Percentiles rank a stretch among this genome's conserved stretches.
Evolutionary conservation across 1,139 yeast genomes (phyloP).

Genomic region (Candida glucosophila): DNA sequence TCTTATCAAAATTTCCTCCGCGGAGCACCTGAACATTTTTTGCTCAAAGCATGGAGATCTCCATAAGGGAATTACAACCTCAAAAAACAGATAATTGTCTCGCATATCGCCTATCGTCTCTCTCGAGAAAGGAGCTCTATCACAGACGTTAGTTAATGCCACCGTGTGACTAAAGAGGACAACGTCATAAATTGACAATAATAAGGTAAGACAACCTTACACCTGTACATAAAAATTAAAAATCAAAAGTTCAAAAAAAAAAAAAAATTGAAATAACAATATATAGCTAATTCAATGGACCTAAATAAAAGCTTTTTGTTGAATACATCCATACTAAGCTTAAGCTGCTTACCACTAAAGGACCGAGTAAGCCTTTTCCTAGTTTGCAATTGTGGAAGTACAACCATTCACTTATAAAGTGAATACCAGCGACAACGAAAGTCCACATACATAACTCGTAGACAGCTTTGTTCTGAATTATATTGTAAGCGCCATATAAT

Average conservation of each 20-base stretch:
- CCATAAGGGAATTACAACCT: neutral
- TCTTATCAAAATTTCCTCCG: neutral
- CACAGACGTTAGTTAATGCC: too few relatives aligned
- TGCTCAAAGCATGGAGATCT: neutral
- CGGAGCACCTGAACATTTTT: neutral
- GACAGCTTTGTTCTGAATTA: conserved; percentile 52
- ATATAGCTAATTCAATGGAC: too few relatives aligned
- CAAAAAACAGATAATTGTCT: too few relatives aligned
- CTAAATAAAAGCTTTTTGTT: conserved; percentile 44
- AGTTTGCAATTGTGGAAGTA: conserved; percentile 69
- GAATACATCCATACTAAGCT: conserved; percentile 54
- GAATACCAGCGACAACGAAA: conserved; percentile 76
- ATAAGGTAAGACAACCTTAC: too few relatives aligned
- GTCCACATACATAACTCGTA: conserved; percentile 76
- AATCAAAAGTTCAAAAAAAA: too few relatives aligned
- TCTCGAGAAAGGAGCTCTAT: too few relatives aligned
- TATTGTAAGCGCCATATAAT: conserved; percentile 76
- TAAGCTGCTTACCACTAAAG: conserved; percentile 55
- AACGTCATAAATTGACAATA: too few relatives aligned
- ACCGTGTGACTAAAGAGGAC: too few relatives aligned
- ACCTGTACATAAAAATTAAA: too few relatives aligned
- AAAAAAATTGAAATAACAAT: too few relatives aligned
- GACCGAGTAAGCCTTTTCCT: conserved; percentile 87
- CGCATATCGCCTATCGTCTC: too few relatives aligned
- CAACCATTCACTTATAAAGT: conserved; percentile 80